A percentile compares a stretch with the other conserved stretches of the same genome.
These are phyloP conservation scores for Metschnikowia aberdeeniae DNA, from an alignment of 805 yeast genomes.

Conservation along the genomic window DNA sequence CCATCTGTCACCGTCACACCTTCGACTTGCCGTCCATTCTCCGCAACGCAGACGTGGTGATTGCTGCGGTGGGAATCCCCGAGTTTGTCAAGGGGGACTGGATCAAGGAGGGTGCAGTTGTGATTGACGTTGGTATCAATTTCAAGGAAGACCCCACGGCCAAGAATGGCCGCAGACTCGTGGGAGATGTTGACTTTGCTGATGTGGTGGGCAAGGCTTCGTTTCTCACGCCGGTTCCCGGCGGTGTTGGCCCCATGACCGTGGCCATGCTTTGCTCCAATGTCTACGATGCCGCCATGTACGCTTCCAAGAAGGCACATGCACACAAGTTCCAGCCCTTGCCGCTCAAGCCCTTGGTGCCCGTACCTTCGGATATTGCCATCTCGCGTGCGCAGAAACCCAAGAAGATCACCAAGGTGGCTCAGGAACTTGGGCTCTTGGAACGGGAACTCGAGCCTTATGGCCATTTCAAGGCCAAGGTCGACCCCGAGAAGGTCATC, in stretches of 20 bases:
- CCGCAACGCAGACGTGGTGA: constrained; percentile 75
- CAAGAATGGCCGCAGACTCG: constrained; percentile 76
- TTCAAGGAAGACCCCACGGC: constrained; percentile 71
- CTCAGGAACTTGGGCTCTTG: constrained; percentile 76
- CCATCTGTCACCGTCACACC: constrained; percentile 77
- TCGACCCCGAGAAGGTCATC: constrained; percentile 44
- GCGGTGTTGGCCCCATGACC: constrained; percentile 99
- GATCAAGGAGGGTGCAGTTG: constrained; percentile 79
- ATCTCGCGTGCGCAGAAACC: constrained; percentile 88
- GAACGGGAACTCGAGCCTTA: constrained; percentile 78
- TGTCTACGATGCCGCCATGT: constrained; percentile 74
- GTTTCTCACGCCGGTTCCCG: constrained; percentile 93
- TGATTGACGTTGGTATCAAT: constrained; percentile 94
- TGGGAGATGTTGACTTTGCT: constrained; percentile 92
- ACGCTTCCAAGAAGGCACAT: constrained; percentile 46
- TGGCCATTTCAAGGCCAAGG: constrained; percentile 89
- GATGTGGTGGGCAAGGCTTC: constrained; percentile 60
- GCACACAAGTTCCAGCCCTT: constrained; percentile 51
- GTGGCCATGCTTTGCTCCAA: constrained; percentile 92
- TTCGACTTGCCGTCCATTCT: constrained; percentile 53
- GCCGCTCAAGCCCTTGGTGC: constrained; percentile 45
- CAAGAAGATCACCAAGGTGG: constrained; percentile 70
- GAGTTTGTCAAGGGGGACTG: constrained; percentile 82
- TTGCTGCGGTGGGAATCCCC: constrained; percentile 89
- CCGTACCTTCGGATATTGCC: constrained; percentile 89